These are phyloP conservation scores for Laguncularia racemosa DNA, from an alignment of 345 rosid species.

Conservation along the genomic window DNA sequence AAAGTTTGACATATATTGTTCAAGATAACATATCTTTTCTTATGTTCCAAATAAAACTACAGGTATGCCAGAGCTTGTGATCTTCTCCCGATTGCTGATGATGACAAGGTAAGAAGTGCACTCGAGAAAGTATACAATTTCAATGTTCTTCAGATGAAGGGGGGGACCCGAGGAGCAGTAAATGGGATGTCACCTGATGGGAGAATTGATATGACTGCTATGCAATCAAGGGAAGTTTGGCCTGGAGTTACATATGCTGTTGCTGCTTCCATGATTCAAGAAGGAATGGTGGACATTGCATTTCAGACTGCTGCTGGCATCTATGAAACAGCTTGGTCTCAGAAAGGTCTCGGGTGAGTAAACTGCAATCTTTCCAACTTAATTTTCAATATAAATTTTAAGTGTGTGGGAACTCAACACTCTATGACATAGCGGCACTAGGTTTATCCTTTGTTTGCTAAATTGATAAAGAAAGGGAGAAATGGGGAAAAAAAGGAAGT, in stretches of 20 bases:
- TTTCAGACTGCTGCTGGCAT: slow-evolving; percentile 77
- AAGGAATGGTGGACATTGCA: slow-evolving; percentile 57
- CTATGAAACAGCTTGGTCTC: slow-evolving; percentile 77
- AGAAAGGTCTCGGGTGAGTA: slow-evolving; percentile 70
- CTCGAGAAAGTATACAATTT: slow-evolving; percentile 61
- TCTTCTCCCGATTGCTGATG: slow-evolving; percentile 64
- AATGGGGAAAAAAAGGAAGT: too few relatives aligned
- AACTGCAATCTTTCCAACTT: too few relatives aligned
- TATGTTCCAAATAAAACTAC: neutral
- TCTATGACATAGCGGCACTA: too few relatives aligned
- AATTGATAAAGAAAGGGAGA: too few relatives aligned
- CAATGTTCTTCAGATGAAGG: slow-evolving; percentile 78
- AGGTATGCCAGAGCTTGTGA: slow-evolving; percentile 92
- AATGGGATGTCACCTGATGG: slow-evolving; percentile 98
- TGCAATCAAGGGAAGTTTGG: slow-evolving; percentile 97
- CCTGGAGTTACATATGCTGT: slow-evolving; percentile 89
- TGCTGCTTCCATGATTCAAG: slow-evolving; percentile 96
- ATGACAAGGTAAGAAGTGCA: slow-evolving; percentile 56
- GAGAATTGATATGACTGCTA: slow-evolving; percentile 54
- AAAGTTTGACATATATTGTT: too few relatives aligned
- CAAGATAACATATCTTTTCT: too few relatives aligned
- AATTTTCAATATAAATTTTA: too few relatives aligned
- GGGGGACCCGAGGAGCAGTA: slow-evolving; percentile 77
- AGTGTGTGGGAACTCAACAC: too few relatives aligned
- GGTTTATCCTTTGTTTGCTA: too few relatives aligned